Evolutionary conservation across 2,329 filamentous ascomycete genomes (phyloP), one percentile per base, ranked within the genome.

Genomic region (Scedosporium minutisporum): DNA sequence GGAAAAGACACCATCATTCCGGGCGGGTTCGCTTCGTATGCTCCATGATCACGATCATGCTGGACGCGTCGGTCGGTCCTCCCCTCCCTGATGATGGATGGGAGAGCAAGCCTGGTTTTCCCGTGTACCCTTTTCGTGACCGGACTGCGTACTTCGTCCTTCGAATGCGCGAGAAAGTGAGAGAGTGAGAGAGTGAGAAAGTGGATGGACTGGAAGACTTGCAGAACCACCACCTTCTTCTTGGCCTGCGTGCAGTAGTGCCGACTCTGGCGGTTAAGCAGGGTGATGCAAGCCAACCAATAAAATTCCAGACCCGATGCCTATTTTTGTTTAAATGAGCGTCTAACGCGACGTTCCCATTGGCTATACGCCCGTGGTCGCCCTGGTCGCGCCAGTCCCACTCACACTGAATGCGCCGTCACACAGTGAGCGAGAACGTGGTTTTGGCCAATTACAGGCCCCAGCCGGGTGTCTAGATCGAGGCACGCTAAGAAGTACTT

Each of bases 191-290:
- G 29, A 10, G 51, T 12, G 12, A 23, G 51, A 10, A 14, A 6
- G 23, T 55, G 51, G 51, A 55, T 55, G 51, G 23, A 55, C 51
- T 23, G 21, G 51, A 55, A 25, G 21, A 55, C 51, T 23, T 55
- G 51, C 51, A 55, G 51, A 55, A 55, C 10, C 51, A 23, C 48
- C 51, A 27, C 51, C 23, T 55, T 55, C 51, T 23, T 55, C 16
- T 27, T 55, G 33, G 33, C 33, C 51, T 12, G 12, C 7, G 23
- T 23, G 27, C 33, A 14, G 16, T 57, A 21, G 55, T 18, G 25
- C 21, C 33, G 25, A n/a, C 5, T n/a, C 55, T 23, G 55, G 55
- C 60, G 60, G 60, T 57, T 57, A 61, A 61, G 60, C 60, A 61
- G 16, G 29, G 46, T 21, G 27, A 21, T 16, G 59, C 6, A n/a